Percentiles rank a stretch among this genome's conserved stretches.
Conservation (phyloP, 2,329 filamentous ascomycete species). For the Hymenoscyphus fraxineus region DNA sequence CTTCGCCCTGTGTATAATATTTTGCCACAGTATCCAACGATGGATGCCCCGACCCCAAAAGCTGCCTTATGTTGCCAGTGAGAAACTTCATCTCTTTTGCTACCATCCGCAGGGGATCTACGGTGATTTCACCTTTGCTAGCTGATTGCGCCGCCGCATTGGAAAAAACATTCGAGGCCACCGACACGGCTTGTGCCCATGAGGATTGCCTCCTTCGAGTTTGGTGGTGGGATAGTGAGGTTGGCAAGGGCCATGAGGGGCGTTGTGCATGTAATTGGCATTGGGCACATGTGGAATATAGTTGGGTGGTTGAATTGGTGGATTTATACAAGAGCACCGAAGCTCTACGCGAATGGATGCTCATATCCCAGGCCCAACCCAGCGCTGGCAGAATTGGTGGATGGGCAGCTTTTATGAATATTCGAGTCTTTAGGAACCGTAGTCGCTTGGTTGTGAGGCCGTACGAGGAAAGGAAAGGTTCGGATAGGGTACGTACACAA, state of each 20-base stretch:
- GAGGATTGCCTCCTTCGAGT: slow-evolving; percentile 55
- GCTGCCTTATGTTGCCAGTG: slow-evolving; percentile 86
- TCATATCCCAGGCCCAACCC: slow-evolving; percentile 41
- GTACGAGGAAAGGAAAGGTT: not conserved
- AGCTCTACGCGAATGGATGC: slow-evolving; percentile 49
- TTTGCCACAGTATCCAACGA: slow-evolving; percentile 93
- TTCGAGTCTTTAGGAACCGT: not conserved
- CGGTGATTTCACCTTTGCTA: slow-evolving; percentile 62
- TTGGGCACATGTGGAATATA: slow-evolving; percentile 40
- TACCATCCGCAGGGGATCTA: slow-evolving; percentile 85
- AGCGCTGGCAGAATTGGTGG: not conserved
- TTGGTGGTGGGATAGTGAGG: slow-evolving; percentile 34
- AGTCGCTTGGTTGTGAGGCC: not conserved
- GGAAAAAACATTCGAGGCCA: slow-evolving; percentile 66
- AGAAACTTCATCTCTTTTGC: slow-evolving; percentile 96
- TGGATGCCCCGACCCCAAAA: slow-evolving; percentile 92
- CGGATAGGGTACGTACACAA: not conserved
- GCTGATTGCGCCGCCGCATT: slow-evolving; percentile 58
- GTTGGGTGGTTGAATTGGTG: slow-evolving; percentile 35
- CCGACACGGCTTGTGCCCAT: slow-evolving; percentile 70
- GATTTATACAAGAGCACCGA: slow-evolving; percentile 43
- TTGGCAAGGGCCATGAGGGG: slow-evolving; percentile 14
- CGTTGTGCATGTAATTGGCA: slow-evolving; percentile 34
- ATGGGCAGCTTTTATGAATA: not conserved
- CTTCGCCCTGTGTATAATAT: slow-evolving; percentile 95